These are phyloP conservation scores for Haematococcus sp. DNA, from an alignment of 139 green algal genomes.

Conservation along the genomic window DNA sequence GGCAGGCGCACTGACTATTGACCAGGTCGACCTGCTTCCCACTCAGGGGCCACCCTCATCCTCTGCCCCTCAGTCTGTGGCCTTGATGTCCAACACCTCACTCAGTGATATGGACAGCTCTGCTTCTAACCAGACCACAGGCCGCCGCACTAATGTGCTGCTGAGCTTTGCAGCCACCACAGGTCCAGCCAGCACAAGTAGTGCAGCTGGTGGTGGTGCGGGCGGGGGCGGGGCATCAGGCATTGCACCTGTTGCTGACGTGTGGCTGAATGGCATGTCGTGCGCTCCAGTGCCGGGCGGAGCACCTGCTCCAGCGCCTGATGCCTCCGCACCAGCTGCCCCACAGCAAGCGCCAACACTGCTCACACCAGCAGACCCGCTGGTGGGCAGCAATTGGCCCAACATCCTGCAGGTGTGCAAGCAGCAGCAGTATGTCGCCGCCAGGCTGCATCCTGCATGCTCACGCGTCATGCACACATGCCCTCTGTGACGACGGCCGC, in stretches of 20 bases:
- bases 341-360: too few species aligned
- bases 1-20: background rate
- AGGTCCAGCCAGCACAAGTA: background rate
- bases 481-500: too few species aligned
- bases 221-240: background rate
- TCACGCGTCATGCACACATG: too few species aligned
- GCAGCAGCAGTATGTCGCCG: constrained; percentile 1
- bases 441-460: too few species aligned
- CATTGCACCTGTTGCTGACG: background rate
- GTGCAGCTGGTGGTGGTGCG: background rate
- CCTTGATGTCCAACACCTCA: background rate
- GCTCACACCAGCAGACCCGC: too few species aligned
- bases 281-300: too few species aligned
- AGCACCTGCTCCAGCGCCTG: too few species aligned
- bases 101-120: background rate
- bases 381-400: too few species aligned
- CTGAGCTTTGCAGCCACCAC: background rate
- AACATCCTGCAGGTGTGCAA: too few species aligned
- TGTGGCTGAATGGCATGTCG: background rate
- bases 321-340: too few species aligned
- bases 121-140: too few species aligned
- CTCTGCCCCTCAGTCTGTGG: constrained; percentile 1
- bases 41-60: background rate
- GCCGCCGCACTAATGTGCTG: too few species aligned
- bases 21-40: background rate